Conservation (phyloP, 305 asterid species). For the Fraxinus greggii region DNA sequence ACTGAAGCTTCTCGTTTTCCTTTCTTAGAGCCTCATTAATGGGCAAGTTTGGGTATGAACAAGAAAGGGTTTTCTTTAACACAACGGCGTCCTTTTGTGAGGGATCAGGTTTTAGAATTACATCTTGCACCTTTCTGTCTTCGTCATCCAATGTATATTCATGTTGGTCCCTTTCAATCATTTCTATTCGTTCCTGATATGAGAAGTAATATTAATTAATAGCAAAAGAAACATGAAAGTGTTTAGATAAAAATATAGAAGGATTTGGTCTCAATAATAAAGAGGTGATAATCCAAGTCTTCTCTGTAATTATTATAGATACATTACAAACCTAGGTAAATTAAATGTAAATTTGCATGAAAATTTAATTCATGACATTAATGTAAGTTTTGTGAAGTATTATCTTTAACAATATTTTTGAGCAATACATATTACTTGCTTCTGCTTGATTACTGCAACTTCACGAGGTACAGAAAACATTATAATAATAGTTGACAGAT, state of each 20-base stretch:
- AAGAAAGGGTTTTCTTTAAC: conserved; percentile 72
- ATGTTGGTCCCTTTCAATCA: conserved; percentile 67
- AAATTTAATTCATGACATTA: not conserved
- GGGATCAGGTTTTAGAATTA: conserved; percentile 70
- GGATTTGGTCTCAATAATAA: not conserved
- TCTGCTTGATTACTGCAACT: not conserved
- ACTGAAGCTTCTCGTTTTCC: conserved; percentile 75
- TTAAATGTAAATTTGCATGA: not conserved
- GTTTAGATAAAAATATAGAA: not conserved
- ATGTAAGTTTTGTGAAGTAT: not conserved
- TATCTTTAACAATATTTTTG: not conserved
- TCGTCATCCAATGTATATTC: conserved; percentile 79
- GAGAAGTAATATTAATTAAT: conserved; percentile 2
- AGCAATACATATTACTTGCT: not conserved
- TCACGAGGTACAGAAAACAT: not conserved
- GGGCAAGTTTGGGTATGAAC: conserved; percentile 72
- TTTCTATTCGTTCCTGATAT: conserved; percentile 67
- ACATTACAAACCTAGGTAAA: not conserved
- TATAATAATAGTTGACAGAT: not conserved
- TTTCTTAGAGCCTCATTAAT: conserved; percentile 61
- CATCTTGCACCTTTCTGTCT: conserved; percentile 67
- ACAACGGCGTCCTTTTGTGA: conserved; percentile 57
- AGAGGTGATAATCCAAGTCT: not conserved
- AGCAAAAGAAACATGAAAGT: not conserved
- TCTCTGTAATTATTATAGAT: not conserved